Evolutionary conservation across 148 eudicot genomes (phyloP).

Genomic region (Fallopia convolvulus): DNA sequence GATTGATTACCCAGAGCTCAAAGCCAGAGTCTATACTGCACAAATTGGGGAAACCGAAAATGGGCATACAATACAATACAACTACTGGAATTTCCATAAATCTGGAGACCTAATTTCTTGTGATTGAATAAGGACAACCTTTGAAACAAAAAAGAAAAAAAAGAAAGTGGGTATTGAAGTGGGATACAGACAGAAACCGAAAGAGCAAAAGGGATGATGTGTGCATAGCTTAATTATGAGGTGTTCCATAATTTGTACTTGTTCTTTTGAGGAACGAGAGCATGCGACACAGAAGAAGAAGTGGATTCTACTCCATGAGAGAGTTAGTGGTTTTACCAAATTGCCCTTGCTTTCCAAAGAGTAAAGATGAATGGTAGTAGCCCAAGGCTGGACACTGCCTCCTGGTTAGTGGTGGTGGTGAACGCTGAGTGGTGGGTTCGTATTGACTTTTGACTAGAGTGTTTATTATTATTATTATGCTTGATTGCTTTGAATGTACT

Average conservation of each 20-base stretch:
- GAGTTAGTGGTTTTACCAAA: neutral
- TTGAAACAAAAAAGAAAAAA: neutral
- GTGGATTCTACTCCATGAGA: neutral
- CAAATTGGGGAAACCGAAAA: neutral
- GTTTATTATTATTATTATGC: neutral
- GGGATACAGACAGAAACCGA: neutral
- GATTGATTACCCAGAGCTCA: neutral
- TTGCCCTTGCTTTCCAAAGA: neutral
- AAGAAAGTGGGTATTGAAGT: neutral
- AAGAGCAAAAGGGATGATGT: neutral
- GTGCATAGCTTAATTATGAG: neutral
- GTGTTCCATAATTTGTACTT: neutral
- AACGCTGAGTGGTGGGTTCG: neutral
- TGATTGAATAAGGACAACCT: neutral
- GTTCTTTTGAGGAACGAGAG: neutral
- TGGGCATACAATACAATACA: neutral
- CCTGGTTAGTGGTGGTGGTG: neutral
- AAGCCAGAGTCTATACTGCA: neutral
- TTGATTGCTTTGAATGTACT: conserved; percentile 2
- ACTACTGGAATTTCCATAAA: neutral
- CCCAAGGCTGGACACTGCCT: neutral
- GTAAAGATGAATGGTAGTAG: neutral
- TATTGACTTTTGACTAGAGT: neutral
- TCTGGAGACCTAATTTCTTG: neutral
- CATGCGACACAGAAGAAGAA: neutral